A percentile compares a stretch with the other conserved stretches of the same genome.
Conservation (phyloP, 73 alveolate genomes). For the Paramecium bursaria region DNA sequence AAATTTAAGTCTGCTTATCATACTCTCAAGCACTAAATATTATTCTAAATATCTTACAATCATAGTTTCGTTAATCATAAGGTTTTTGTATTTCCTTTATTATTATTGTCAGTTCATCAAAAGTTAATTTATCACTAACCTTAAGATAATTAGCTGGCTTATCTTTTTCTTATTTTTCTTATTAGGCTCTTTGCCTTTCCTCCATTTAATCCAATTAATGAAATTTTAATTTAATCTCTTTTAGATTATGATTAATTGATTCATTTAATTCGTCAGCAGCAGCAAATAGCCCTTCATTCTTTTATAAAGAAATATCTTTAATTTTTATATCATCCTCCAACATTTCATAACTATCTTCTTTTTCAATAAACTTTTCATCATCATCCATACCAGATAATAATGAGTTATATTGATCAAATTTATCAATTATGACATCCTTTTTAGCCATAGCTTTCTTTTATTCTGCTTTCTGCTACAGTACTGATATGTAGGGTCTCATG, state of each 20-base stretch:
- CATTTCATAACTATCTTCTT: conserved; percentile 49
- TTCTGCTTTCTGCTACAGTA: conserved; percentile 13
- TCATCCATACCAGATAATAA: conserved; percentile 47
- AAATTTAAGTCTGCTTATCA: conserved; percentile 7
- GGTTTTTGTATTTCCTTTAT: conserved; percentile 35
- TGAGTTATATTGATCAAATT: conserved; percentile 46
- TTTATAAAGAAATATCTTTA: not conserved
- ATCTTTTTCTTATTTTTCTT: not conserved
- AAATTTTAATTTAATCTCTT: conserved; percentile 20
- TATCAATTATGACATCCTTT: conserved; percentile 23
- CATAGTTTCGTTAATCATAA: conserved; percentile 44
- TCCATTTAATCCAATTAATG: conserved; percentile 40
- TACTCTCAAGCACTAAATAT: conserved; percentile 31
- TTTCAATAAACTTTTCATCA: conserved; percentile 32
- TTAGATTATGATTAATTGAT: not conserved
- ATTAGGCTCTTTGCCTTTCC: not conserved
- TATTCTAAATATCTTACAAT: conserved; percentile 16
- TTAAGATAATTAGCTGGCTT: conserved; percentile 43
- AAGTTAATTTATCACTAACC: conserved; percentile 34
- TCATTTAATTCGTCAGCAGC: conserved; percentile 25
- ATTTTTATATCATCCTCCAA: conserved; percentile 49
- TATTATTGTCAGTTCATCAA: conserved; percentile 32
- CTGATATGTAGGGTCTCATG: conserved; percentile 28
- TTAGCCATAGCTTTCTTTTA: conserved; percentile 32
- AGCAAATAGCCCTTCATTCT: not conserved